Percentiles rank a stretch among this genome's conserved stretches.
These are phyloP conservation scores for Tolypocladium ophioglossoides DNA, from an alignment of 2,329 filamentous ascomycete genomes.

Conservation along the genomic window DNA sequence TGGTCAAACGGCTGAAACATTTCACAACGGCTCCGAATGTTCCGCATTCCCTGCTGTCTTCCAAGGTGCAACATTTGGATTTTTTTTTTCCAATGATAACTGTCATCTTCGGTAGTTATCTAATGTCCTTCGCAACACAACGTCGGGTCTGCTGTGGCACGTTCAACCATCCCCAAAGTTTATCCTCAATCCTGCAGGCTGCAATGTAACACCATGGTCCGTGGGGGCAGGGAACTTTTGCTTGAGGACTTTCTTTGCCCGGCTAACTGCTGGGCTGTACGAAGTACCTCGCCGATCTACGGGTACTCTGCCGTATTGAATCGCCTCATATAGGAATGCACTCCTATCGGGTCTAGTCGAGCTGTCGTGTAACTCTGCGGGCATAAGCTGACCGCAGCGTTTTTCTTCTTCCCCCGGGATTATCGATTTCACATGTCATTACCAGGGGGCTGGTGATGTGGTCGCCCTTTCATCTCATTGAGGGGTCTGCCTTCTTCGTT, in stretches of 20 bases:
- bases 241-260: neutral
- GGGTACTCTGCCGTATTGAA: neutral
- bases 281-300: too few relatives aligned
- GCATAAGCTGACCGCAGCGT: neutral
- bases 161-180: neutral
- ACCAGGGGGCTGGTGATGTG: neutral
- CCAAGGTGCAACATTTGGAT: neutral
- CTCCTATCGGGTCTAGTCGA: neutral
- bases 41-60: neutral
- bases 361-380: neutral
- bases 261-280: neutral
- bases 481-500: neutral
- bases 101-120: too few relatives aligned
- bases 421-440: neutral
- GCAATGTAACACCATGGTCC: neutral
- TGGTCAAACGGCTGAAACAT: neutral
- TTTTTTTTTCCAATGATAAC: neutral
- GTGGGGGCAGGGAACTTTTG: neutral
- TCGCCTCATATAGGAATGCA: neutral
- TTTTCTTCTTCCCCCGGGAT: neutral
- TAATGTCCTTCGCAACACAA: neutral
- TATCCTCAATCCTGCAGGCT: neutral
- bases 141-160: neutral
- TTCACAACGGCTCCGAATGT: neutral
- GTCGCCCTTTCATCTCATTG: too few relatives aligned